phyloP scores from a whole-genome alignment of 2,329 filamentous ascomycete genomes.

The Aspergillus vadensis region DNA sequence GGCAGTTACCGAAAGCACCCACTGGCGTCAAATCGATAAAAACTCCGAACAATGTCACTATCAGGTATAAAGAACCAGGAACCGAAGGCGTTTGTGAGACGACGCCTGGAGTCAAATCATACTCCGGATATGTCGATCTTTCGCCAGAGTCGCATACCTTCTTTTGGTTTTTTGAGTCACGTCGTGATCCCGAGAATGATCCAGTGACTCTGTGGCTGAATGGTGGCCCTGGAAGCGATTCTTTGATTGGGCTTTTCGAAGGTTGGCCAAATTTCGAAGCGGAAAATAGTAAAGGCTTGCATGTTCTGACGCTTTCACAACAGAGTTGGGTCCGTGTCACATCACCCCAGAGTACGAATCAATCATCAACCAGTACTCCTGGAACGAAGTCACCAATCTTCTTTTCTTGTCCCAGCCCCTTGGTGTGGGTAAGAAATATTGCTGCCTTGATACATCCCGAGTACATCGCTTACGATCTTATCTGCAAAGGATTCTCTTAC shows the following conservation, averaged over 20 bases:
- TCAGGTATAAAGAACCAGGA: slow-evolving; percentile 62
- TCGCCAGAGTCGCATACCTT: slow-evolving; percentile 53
- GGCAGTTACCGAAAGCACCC: slow-evolving; percentile 41
- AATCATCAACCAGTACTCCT: slow-evolving; percentile 60
- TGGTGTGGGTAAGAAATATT: slow-evolving; percentile 50
- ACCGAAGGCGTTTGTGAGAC: slow-evolving; percentile 56
- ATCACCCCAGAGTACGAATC: slow-evolving; percentile 49
- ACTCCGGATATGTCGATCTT: slow-evolving; percentile 58
- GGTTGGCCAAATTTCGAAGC: slow-evolving; percentile 24
- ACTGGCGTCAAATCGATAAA: slow-evolving; percentile 42
- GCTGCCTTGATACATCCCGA: background rate
- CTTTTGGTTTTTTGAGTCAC: slow-evolving; percentile 61
- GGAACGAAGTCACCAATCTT: slow-evolving; percentile 62
- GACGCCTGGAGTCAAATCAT: slow-evolving; percentile 58
- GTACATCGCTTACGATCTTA: background rate
- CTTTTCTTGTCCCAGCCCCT: slow-evolving; percentile 64
- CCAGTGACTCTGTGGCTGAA: slow-evolving; percentile 48
- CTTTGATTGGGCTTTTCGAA: slow-evolving; percentile 46
- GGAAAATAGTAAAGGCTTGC: background rate
- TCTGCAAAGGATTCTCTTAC: slow-evolving; percentile 37
- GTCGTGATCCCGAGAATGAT: slow-evolving; percentile 51
- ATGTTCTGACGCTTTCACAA: slow-evolving; percentile 18
- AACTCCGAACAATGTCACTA: slow-evolving; percentile 50
- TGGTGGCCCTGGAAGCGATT: slow-evolving; percentile 46
- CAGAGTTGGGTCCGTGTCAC: slow-evolving; percentile 47